These are phyloP conservation scores for Trametes cinnabarina DNA, from an alignment of 768 basidiomycete species.

Conservation along the genomic window DNA sequence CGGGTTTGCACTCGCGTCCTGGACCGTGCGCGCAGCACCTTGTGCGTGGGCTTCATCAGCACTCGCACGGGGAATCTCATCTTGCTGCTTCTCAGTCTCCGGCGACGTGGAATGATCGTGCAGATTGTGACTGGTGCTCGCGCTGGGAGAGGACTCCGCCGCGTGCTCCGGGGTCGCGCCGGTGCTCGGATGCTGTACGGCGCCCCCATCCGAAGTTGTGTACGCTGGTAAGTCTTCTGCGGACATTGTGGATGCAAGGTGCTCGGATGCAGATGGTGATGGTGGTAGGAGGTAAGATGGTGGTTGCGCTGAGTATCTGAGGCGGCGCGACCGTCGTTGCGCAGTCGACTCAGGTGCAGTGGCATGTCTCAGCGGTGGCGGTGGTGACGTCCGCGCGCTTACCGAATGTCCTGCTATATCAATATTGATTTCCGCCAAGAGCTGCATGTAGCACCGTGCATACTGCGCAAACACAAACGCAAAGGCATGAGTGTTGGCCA, in stretches of 20 bases:
- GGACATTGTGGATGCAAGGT: no score
- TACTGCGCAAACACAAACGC: no score
- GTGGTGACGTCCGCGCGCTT: no score
- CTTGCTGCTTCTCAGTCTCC: not conserved
- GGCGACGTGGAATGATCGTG: not conserved
- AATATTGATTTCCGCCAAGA: no score
- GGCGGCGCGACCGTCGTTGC: not conserved
- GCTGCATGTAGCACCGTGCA: no score
- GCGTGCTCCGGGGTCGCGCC: not conserved
- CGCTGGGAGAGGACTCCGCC: not conserved
- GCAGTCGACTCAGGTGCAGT: not conserved
- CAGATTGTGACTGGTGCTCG: not conserved
- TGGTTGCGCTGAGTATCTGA: not conserved
- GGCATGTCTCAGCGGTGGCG: conserved; percentile 2
- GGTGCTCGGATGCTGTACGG: conserved; percentile 4
- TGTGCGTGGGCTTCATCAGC: not conserved
- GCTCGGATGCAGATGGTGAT: not conserved
- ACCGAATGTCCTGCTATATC: no score
- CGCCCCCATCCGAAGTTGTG: not conserved
- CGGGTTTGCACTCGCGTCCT: not conserved
- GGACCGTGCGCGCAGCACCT: conserved; percentile 2
- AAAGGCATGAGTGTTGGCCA: no score
- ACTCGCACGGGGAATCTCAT: not conserved
- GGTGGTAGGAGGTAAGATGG: not conserved
- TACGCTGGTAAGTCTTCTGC: not conserved